Evolutionary conservation across 1,284 basidiomycete species (phyloP), one percentile per base, ranked within the genome.

Genomic region (Puccinia horiana): DNA sequence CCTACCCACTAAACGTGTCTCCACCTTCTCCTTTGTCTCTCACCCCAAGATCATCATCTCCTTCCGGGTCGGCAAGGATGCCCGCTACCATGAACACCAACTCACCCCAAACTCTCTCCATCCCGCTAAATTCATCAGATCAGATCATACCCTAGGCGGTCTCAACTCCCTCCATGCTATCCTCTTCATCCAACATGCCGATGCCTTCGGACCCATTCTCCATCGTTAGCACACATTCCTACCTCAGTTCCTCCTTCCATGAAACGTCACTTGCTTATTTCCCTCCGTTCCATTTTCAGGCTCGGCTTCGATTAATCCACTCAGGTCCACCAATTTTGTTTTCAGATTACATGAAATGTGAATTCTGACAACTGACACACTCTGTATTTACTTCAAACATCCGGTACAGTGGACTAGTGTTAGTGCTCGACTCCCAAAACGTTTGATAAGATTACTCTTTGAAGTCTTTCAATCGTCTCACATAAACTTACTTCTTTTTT

Each of bases 51-150:
- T 58, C 6, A 56, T 63, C 32, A 11, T 79, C 29, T 79, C 63
- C 23, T 70, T 79, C 49, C 29, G 63, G 8, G 65, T 52, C 44
- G 76, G 65, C 18, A 69, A 70, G 37, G 76, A 79, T 26, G 76
- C 61, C 29, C 47, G 76, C 35, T 78, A 78, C 58, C 76, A 78
- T 69, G 76, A 78, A 78, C 37, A 63, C n/a, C 76, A 78, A 32
- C 63, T 18, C n/a, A n/a, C 56, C 42, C 20, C 61, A 23, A 8
- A 35, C 61, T 26, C 23, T 26, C n/a, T 18, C 18, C 26, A 58
- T 29, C 23, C 35, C 18, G 8, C 42, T 29, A 56, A 69, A 54
- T 67, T 78, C 63, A 67, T 67, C 63, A 16, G 63, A 12, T 67
- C 63, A 6, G 35, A 67, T 67, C 63, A 67, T 67, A 67, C n/a